These are phyloP conservation scores for Marsdenia floribunda DNA, from an alignment of 257 asterid genomes.

Conservation along the genomic window DNA sequence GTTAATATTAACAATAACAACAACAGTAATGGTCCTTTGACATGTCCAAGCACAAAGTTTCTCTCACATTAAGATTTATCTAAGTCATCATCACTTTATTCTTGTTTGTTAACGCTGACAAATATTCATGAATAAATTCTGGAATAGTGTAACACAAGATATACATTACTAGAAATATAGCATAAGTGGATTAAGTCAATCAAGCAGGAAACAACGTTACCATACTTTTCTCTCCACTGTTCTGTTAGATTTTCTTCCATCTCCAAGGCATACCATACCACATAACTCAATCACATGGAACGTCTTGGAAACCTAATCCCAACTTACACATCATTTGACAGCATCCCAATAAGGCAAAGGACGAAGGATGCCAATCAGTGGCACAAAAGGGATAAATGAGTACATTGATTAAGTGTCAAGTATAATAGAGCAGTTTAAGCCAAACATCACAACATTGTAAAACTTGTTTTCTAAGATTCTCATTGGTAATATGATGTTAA, in stretches of 20 bases:
- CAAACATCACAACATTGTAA: neutral
- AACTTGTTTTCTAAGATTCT: neutral
- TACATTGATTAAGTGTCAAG: neutral
- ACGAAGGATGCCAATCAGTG: neutral
- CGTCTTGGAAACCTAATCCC: neutral
- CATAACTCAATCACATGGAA: neutral
- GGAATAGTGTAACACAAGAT: neutral
- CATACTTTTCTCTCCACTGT: neutral
- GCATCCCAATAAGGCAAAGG: neutral
- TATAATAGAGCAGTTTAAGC: neutral
- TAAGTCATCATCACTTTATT: neutral
- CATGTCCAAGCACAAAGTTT: neutral
- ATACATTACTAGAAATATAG: neutral
- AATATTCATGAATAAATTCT: neutral
- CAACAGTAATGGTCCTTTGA: neutral
- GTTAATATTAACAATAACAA: neutral
- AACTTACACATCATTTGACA: neutral
- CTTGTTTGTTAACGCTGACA: neutral
- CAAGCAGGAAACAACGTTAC: neutral
- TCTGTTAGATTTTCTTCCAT: neutral
- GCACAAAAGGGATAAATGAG: neutral
- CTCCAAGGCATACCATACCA: neutral
- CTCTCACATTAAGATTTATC: neutral
- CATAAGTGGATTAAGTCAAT: conserved; percentile 1
- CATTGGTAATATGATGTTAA: neutral